These are phyloP conservation scores for Cryptococcus maquisensis DNA, from an alignment of 1,284 basidiomycete species.

Conservation along the genomic window DNA sequence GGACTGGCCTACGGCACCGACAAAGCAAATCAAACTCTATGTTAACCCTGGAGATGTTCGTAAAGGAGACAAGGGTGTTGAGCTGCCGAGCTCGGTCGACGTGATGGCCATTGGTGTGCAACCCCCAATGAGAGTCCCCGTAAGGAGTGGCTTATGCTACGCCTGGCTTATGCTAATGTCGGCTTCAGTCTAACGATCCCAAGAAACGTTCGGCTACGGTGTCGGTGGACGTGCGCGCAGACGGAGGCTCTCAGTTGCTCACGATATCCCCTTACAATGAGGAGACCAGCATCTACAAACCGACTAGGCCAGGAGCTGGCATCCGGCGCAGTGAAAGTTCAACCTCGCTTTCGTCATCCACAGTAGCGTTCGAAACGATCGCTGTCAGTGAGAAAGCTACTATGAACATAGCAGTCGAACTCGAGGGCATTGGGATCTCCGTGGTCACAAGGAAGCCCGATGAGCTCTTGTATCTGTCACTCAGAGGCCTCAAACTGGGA, in stretches of 20 bases:
- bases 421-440: constrained; percentile 91
- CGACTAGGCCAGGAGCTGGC: constrained; percentile 55
- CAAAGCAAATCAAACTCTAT: constrained; percentile 73
- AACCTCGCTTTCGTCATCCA: constrained; percentile 39
- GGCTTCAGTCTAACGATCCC: not conserved
- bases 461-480: constrained; percentile 85
- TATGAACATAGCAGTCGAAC: constrained; percentile 67
- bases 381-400: constrained; percentile 65
- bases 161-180: not conserved
- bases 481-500: constrained; percentile 76
- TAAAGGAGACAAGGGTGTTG: constrained; percentile 32
- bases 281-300: constrained; percentile 84
- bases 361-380: constrained; percentile 74
- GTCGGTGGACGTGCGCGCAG: constrained; percentile 89
- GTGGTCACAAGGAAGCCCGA: constrained; percentile 81
- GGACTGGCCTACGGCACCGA: constrained; percentile 83
- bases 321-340: constrained; percentile 28
- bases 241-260: constrained; percentile 79
- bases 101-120: constrained; percentile 95
- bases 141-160: constrained; percentile 9
- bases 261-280: constrained; percentile 84
- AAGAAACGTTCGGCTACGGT: constrained; percentile 58
- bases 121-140: constrained; percentile 75
- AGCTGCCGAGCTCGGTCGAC: constrained; percentile 69
- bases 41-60: constrained; percentile 51